A percentile compares a stretch with the other conserved stretches of the same genome.
Evolutionary conservation across 2,329 filamentous ascomycete genomes (phyloP).

Genomic region (Thermomyces lanuginosus): DNA sequence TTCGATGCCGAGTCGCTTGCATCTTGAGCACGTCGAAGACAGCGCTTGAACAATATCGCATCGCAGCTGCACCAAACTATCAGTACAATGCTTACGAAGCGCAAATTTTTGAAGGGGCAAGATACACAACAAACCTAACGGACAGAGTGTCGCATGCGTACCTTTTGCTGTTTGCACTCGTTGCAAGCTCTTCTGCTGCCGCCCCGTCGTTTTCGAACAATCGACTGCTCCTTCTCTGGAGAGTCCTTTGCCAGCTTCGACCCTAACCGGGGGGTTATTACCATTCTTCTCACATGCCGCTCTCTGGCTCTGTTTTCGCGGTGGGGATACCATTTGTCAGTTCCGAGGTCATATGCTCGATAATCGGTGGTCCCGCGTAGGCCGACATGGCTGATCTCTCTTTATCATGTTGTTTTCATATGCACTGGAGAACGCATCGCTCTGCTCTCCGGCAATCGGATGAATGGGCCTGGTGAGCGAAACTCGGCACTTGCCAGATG

Average conservation of each 20-base stretch:
- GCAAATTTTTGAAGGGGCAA: conserved; percentile 5
- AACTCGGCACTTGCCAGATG: too few species aligned
- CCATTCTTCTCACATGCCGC: too few species aligned
- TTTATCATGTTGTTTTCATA: too few species aligned
- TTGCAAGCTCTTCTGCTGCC: conserved; percentile 42
- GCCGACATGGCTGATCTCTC: conserved; percentile 3
- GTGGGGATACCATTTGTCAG: too few species aligned
- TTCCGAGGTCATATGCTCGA: conserved; percentile 5
- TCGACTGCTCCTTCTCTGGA: conserved; percentile 24
- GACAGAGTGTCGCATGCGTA: conserved; percentile 17
- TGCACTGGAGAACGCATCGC: too few species aligned
- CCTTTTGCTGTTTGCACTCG: conserved; percentile 53
- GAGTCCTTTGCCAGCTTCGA: too few species aligned
- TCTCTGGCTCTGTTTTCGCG: too few species aligned
- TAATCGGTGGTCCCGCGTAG: conserved; percentile 5
- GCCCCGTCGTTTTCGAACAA: conserved; percentile 32
- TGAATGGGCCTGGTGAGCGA: too few species aligned
- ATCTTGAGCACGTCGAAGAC: conserved; percentile 44
- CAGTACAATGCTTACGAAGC: neutral
- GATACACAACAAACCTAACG: conserved; percentile 6
- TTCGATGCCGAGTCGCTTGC: conserved; percentile 42
- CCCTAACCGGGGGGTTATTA: too few species aligned
- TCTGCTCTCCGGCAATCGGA: conserved; percentile 26
- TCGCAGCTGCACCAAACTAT: conserved; percentile 35
- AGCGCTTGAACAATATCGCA: conserved; percentile 51